These are phyloP conservation scores for Lavandula angustifolia DNA, from an alignment of 257 asterid species.

Conservation along the genomic window DNA sequence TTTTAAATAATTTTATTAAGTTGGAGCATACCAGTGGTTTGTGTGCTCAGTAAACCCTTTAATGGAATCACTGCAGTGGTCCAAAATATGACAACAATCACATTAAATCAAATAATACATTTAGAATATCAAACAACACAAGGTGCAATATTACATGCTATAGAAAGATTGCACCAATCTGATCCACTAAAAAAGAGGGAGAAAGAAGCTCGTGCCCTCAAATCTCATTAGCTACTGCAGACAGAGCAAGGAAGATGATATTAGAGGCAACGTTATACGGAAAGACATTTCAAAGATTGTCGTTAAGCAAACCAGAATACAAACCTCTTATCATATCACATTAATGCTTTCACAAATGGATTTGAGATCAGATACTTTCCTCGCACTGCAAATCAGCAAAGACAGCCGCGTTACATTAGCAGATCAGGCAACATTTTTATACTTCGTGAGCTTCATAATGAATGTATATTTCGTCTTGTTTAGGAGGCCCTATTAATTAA, in stretches of 20 bases:
- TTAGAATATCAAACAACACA: constrained; percentile 9
- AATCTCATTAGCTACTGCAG: constrained; percentile 13
- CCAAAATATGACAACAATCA: neutral
- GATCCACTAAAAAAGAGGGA: neutral
- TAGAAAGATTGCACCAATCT: neutral
- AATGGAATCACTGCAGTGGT: neutral
- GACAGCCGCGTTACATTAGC: constrained; percentile 11
- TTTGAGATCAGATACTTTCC: constrained; percentile 56
- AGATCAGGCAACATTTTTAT: neutral
- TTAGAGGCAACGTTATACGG: constrained; percentile 2
- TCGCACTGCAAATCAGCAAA: constrained; percentile 51
- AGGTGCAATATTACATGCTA: neutral
- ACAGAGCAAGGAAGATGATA: neutral
- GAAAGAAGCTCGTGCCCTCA: neutral
- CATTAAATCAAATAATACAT: constrained; percentile 1
- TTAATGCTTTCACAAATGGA: constrained; percentile 54
- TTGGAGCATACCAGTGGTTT: neutral
- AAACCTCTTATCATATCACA: constrained; percentile 44
- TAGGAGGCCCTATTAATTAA: neutral
- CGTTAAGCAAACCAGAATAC: constrained; percentile 1
- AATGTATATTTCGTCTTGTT: neutral
- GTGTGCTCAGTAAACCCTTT: neutral
- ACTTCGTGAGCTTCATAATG: neutral
- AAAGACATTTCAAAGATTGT: neutral
- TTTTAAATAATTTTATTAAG: too few relatives aligned